Evolutionary conservation across 2,329 filamentous ascomycete species (phyloP).

Genomic region (Scopulariopsis brevicaulis): DNA sequence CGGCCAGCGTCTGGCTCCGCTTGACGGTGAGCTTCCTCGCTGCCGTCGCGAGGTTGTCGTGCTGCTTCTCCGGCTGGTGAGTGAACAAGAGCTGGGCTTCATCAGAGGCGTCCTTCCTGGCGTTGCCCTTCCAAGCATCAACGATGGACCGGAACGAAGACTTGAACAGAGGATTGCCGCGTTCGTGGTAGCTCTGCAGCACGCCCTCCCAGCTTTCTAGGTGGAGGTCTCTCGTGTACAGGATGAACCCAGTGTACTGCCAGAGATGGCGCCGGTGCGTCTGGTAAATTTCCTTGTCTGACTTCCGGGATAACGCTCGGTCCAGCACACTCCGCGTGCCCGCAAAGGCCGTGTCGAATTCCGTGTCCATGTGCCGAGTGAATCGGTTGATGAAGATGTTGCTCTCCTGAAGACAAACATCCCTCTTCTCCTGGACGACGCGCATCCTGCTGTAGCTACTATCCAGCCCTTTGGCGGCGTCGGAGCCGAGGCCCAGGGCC

Average conservation of each 20-base stretch:
- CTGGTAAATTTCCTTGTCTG: slow-evolving; percentile 64
- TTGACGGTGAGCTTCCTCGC: slow-evolving; percentile 90
- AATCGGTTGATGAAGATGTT: slow-evolving; percentile 67
- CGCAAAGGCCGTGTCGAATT: slow-evolving; percentile 66
- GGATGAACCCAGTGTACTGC: slow-evolving; percentile 77
- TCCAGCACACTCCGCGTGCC: slow-evolving; percentile 56
- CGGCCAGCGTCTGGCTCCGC: slow-evolving; percentile 77
- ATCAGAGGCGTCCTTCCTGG: slow-evolving; percentile 62
- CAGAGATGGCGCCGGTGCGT: slow-evolving; percentile 64
- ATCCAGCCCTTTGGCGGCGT: slow-evolving; percentile 43
- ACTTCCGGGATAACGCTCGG: slow-evolving; percentile 49
- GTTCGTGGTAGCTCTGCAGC: slow-evolving; percentile 69
- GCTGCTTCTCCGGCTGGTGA: slow-evolving; percentile 71
- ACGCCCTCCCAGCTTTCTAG: slow-evolving; percentile 69
- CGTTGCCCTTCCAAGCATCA: slow-evolving; percentile 68
- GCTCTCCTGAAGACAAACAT: slow-evolving; percentile 72
- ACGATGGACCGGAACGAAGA: slow-evolving; percentile 71
- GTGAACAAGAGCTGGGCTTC: slow-evolving; percentile 84
- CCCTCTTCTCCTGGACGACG: slow-evolving; percentile 87
- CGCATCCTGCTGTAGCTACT: slow-evolving; percentile 82
- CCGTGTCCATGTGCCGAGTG: slow-evolving; percentile 69
- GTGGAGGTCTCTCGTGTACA: slow-evolving; percentile 83
- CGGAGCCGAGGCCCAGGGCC: slow-evolving; percentile 11
- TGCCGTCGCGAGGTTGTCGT: slow-evolving; percentile 62
- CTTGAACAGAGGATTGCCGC: slow-evolving; percentile 66